phyloP scores from a whole-genome alignment of 2,329 filamentous ascomycete species.

The Fusarium oligoseptatum region DNA sequence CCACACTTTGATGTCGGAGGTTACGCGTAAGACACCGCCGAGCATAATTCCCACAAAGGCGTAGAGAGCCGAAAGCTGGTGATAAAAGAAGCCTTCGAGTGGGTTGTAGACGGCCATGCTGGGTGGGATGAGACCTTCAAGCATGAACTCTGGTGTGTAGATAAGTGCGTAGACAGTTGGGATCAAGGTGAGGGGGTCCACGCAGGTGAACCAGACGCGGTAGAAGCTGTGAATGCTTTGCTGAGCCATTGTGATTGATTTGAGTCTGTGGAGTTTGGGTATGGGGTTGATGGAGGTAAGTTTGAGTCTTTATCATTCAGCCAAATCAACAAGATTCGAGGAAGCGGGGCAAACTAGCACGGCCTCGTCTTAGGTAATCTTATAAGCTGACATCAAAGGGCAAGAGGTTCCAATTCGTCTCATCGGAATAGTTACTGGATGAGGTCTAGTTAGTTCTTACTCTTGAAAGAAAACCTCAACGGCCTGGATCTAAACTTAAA shows the following conservation, averaged over 20 bases:
- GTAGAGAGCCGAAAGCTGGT: conserved; percentile 39
- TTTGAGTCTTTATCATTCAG: not conserved
- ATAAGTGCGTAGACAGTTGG: conserved; percentile 34
- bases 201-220: conserved; percentile 41
- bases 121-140: conserved; percentile 35
- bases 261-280: not conserved
- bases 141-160: conserved; percentile 30
- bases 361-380: not conserved
- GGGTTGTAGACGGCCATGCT: conserved; percentile 31
- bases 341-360: not conserved
- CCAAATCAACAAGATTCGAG: not conserved
- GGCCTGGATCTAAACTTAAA: not conserved
- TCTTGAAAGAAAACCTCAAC: not conserved
- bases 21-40: conserved; percentile 20
- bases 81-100: conserved; percentile 39
- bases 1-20: conserved; percentile 40
- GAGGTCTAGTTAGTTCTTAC: not conserved
- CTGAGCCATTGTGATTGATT: conserved; percentile 13
- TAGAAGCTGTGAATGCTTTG: conserved; percentile 29
- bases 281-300: not conserved
- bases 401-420: not conserved
- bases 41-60: conserved; percentile 34
- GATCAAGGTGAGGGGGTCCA: conserved; percentile 31
- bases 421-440: not conserved
- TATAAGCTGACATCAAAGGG: not conserved